Base-by-base conservation (phyloP, 2,329 filamentous ascomycete species). In the Lachnellula cervina region DNA sequence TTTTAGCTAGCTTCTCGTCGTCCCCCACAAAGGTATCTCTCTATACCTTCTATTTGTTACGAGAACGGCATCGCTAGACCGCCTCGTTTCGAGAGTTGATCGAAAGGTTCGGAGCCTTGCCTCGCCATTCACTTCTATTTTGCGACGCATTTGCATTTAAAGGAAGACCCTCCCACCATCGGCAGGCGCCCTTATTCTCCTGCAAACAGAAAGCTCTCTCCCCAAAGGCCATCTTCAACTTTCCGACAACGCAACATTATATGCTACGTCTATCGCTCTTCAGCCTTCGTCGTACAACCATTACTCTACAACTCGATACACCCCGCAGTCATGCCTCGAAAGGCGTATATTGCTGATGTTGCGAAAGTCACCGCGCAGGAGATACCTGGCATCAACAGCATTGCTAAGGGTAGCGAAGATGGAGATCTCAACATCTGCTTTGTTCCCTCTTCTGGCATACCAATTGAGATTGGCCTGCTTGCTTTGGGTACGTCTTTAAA, bases 381-480 rank as follows among this genome's bases (percentile, higher is more conserved):
- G 73, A 64, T 82, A 47, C 60, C 73, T 1, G 72, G 77, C 49
- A 74, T 94, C 48, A 72, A 72, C 48, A 67, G 76, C 35, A 72
- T 96, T 23, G 72, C 73, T 35, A 73, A 75, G 37, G 87, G 87
- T 16, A 82, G 85, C 5, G 86, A 88, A 34, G 87, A 93, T 69
- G 89, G 88, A 50, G 83, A 88, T 55, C 76, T 95, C 55, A 78
- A 78, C 14, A 87, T 93, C 68, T 75, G 71, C 4, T 88, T 79
- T 62, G 58, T 66, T 71, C 72, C 64, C 35, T 35, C 43, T 44
- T 52, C 57, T 46, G 62, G 60, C 8, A 21, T 52, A 14, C 61
- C 66, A 8, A 61, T 66, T 17, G 62, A 67, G 43, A 64, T 69
- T 21, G 57, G 56, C 45, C 51, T 68, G 19, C 59, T 66, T 9